Evolutionary conservation across 805 yeast species (phyloP).

Genomic region (Candida andamanensis): DNA sequence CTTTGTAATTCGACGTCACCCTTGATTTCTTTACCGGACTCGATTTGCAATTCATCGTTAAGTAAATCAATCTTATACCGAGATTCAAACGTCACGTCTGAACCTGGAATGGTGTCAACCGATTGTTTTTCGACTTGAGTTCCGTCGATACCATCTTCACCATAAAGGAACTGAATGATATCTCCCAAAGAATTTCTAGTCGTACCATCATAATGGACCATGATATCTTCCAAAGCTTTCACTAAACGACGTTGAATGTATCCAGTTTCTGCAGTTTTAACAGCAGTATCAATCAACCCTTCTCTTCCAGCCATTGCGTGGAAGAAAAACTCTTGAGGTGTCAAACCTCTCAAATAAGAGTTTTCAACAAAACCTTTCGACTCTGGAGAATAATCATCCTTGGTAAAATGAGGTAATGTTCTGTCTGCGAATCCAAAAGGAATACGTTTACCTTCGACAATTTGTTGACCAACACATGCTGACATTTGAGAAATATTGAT

Average conservation of each 20-base stretch:
- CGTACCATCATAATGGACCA: slow-evolving; percentile 98
- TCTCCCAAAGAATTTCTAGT: slow-evolving; percentile 97
- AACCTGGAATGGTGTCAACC: slow-evolving; percentile 92
- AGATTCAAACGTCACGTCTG: slow-evolving; percentile 74
- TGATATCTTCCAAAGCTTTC: slow-evolving; percentile 92
- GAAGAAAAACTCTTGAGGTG: slow-evolving; percentile 98
- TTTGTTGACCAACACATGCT: slow-evolving; percentile 99
- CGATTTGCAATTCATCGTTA: slow-evolving; percentile 61
- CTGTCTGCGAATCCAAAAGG: slow-evolving; percentile 96
- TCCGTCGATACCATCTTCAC: slow-evolving; percentile 99
- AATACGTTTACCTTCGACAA: slow-evolving; percentile 99
- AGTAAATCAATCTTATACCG: slow-evolving; percentile 85
- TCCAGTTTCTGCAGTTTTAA: slow-evolving; percentile 98
- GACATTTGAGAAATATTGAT: slow-evolving; percentile 99
- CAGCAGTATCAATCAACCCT: slow-evolving; percentile 99
- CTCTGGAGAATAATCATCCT: slow-evolving; percentile 98
- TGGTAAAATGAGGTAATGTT: slow-evolving; percentile 94
- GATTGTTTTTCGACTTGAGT: slow-evolving; percentile 96
- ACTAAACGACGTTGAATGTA: slow-evolving; percentile 97
- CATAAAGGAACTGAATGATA: slow-evolving; percentile 90
- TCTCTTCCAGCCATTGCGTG: slow-evolving; percentile 99
- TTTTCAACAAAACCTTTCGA: slow-evolving; percentile 97
- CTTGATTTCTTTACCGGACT: slow-evolving; percentile 83
- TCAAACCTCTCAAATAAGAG: slow-evolving; percentile 92
- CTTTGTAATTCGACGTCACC: slow-evolving; percentile 86